Base-by-base conservation (phyloP, 305 asterid genomes). In the Euphrasia arctica region DNA sequence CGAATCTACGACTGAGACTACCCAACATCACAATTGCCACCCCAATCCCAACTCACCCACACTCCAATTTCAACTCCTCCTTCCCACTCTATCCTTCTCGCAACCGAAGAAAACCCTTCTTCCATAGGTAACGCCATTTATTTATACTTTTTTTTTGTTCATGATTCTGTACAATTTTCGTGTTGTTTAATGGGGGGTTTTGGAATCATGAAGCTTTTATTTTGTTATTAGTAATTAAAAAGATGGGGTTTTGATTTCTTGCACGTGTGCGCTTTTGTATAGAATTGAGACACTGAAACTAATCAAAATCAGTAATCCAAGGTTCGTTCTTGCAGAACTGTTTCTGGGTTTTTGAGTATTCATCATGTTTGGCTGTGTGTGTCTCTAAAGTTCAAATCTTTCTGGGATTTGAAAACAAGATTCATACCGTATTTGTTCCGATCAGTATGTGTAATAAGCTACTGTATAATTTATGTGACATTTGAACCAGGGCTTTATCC, bases 401-500 rank as follows among this genome's bases (percentile, higher is more conserved):
- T 60, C 55, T 32, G 45, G n/a, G 52, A 55, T 69, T 51, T 5
- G 34, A 39, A 54, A 47, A 4, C 14, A 57, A 42, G 7, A 9
- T 13, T 18, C 62, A 27, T 25, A 31, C 51, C 22, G 22, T 18
- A 18, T 18, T 18, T 18, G 22, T 18, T 18, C 22, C 22, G 22
- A 18, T 18, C 22, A 54, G 39, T 2, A 31, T 31, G 34, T 31
- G 34, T 31, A 31, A 31, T 31, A 31, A 31, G 34, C 5, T 31
- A 31, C n/a, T 42, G 27, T 34, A 43, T 54, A 28, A n/a, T 63
- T 64, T 65, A 4, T 65, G 28, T 36, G 39, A 54, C 22, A 61
- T 52, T 62, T 60, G 65, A 67, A 64, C 50, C 57, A 68, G 86
- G 64, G 71, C 72, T 14, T 78, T 68, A 32, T 73, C 84, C 42